Conservation (phyloP, 352 stramenopile species). For the Phytophthora colocasiae region DNA sequence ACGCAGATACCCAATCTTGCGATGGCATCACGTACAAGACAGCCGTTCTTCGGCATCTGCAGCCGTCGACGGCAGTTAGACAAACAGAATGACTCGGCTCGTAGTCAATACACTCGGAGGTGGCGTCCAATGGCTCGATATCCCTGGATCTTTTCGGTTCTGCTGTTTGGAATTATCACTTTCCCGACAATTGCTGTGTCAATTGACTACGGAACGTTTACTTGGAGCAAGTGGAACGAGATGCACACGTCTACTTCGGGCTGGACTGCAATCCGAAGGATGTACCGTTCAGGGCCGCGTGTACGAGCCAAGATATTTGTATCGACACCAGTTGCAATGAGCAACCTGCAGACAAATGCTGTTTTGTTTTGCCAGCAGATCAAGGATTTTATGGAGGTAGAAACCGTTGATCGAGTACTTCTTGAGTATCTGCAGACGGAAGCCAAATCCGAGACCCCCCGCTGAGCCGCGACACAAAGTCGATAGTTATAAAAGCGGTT, state of each 20-base stretch:
- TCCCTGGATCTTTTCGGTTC: slow-evolving; percentile 1
- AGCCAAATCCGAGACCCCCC: too few species aligned
- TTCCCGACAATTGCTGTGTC: neutral
- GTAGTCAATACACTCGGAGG: neutral
- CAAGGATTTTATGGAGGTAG: slow-evolving; percentile 20
- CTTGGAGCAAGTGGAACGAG: slow-evolving; percentile 16
- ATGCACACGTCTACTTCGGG: slow-evolving; percentile 13
- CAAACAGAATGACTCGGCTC: neutral
- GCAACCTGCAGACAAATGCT: slow-evolving; percentile 16
- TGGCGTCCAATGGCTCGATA: neutral
- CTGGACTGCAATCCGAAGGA: neutral
- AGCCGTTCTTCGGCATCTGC: too few species aligned
- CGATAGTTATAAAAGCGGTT: too few species aligned
- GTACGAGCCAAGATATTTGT: slow-evolving; percentile 34
- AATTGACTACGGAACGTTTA: slow-evolving; percentile 26
- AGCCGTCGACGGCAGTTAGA: too few species aligned
- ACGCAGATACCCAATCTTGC: too few species aligned
- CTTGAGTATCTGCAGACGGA: too few species aligned
- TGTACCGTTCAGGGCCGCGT: slow-evolving; percentile 20
- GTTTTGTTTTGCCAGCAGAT: slow-evolving; percentile 30
- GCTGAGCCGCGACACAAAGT: neutral
- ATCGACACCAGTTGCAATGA: slow-evolving; percentile 16
- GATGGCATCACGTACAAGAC: too few species aligned
- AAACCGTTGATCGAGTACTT: slow-evolving; percentile 8
- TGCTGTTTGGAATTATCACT: slow-evolving; percentile 5